phyloP scores from a whole-genome alignment of 331 rosid species.

The Stylosanthes scabra region DNA sequence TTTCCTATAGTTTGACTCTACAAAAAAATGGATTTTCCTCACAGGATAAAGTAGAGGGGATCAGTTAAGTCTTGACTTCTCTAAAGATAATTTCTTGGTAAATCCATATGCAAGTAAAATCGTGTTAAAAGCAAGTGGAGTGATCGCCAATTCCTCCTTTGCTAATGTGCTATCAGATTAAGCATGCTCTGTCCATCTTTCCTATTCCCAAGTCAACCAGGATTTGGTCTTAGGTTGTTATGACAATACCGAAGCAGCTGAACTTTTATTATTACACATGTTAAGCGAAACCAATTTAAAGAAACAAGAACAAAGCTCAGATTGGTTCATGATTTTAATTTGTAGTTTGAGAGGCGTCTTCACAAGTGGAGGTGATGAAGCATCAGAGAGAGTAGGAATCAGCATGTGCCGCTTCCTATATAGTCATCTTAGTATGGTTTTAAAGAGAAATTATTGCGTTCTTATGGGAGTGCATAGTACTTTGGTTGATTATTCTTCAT shows the following conservation, averaged over 20 bases:
- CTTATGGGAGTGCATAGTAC: background rate
- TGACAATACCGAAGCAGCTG: background rate
- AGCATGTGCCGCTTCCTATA: background rate
- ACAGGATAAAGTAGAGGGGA: background rate
- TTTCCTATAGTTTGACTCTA: background rate
- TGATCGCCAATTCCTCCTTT: too few relatives aligned
- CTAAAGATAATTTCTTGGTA: background rate
- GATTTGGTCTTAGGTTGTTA: too few relatives aligned
- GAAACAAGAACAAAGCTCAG: background rate
- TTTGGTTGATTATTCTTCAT: background rate
- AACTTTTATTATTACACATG: background rate
- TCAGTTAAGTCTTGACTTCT: background rate
- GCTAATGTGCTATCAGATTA: too few relatives aligned
- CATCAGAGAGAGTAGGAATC: background rate
- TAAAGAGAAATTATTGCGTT: too few relatives aligned
- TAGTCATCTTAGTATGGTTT: too few relatives aligned
- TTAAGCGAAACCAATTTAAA: background rate
- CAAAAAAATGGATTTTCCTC: background rate
- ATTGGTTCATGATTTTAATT: background rate
- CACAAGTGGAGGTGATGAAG: conserved; percentile 6
- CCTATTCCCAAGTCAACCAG: too few relatives aligned
- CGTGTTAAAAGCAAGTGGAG: too few relatives aligned
- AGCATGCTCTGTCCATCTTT: too few relatives aligned
- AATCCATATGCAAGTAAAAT: background rate
- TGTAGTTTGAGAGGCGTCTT: conserved; percentile 5